Conservation (phyloP, 208 protist species). For the Trypanosoma lewisi region DNA sequence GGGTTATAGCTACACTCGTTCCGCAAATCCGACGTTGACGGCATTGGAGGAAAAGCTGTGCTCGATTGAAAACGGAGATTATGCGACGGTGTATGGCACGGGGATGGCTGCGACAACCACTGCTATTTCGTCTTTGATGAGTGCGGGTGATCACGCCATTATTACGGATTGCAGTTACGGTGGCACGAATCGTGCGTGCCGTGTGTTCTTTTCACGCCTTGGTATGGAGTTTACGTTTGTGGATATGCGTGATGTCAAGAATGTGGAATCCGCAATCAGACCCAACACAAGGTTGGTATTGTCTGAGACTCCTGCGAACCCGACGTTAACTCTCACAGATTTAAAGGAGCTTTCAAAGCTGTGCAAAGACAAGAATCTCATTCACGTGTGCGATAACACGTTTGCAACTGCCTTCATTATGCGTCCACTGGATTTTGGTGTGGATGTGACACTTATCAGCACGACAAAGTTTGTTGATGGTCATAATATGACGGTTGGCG, state of each 20-base stretch:
- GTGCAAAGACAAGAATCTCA: conserved; percentile 69
- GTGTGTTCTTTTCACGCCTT: conserved; percentile 82
- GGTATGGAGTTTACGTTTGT: conserved; percentile 94
- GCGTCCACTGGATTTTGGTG: conserved; percentile 92
- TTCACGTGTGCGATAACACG: conserved; percentile 96
- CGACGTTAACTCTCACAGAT: conserved; percentile 93
- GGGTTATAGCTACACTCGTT: conserved; percentile 92
- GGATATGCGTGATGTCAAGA: conserved; percentile 89
- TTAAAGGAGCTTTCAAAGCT: conserved; percentile 83
- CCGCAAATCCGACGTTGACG: conserved; percentile 93
- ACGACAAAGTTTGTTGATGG: conserved; percentile 98
- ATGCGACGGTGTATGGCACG: conserved; percentile 81
- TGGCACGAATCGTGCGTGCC: conserved; percentile 91
- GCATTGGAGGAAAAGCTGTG: conserved; percentile 91
- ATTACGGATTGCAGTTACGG: conserved; percentile 95
- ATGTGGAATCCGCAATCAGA: conserved; percentile 77
- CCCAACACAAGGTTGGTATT: conserved; percentile 94
- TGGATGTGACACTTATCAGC: conserved; percentile 95
- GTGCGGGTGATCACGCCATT: conserved; percentile 87
- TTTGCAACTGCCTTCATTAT: conserved; percentile 97
- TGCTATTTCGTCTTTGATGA: conserved; percentile 91
- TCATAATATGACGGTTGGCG: conserved; percentile 95
- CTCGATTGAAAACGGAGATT: conserved; percentile 88
- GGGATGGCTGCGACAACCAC: conserved; percentile 91
- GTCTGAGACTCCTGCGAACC: conserved; percentile 96